Base-by-base conservation (phyloP, 495 filamentous ascomycete genomes). In the Achaetomiella virescens region DNA sequence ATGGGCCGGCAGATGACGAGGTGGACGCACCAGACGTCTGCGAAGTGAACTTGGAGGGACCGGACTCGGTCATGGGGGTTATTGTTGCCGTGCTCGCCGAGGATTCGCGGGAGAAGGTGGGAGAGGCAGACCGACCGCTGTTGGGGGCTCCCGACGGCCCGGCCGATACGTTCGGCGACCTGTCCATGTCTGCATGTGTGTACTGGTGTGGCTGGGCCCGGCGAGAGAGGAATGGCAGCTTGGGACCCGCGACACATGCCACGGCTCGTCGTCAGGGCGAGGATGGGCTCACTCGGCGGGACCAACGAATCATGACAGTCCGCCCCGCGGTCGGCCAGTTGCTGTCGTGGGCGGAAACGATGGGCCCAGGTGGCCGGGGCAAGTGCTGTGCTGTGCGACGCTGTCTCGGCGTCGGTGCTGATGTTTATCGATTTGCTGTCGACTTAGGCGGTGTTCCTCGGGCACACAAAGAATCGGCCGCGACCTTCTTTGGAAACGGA, bases 1-100 rank as follows among this genome's bases (percentile, higher is more conserved):
- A 81, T 20, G 72, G 70, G 18, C 71, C 71, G 29, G 72, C 62
- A 18, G 78, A 80, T 4, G 76, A 74, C 57, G 73, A 64, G 65
- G 79, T 54, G 66, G 78, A 65, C 59, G 71, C 57, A 75, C 68
- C 52, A 24, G 65, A 62, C 15, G 63, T 44, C 44, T 65, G 65
- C 8, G 68, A 65, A 3, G 57, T 48, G 42, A 62, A 46, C 58
- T 63, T 68, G 45, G 66, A 59, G 18, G 62, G 57, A 54, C 58
- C 63, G 33, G 60, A 62, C 48, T 70, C 69, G 62, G 64, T 70
- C 71, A 51, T 74, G 55, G 58, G 77, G 66, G 60, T 78, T 71
- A 64, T 76, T 65, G 63, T 74, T 57, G 58, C 76, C 63, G 66
- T 59, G 60, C 68, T 75, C 1, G 44, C 44, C 38, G 54, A 50